Evolutionary conservation across 2,329 filamentous ascomycete genomes (phyloP), one percentile per base, ranked within the genome.

Genomic region (Paracamarosporium sp.): DNA sequence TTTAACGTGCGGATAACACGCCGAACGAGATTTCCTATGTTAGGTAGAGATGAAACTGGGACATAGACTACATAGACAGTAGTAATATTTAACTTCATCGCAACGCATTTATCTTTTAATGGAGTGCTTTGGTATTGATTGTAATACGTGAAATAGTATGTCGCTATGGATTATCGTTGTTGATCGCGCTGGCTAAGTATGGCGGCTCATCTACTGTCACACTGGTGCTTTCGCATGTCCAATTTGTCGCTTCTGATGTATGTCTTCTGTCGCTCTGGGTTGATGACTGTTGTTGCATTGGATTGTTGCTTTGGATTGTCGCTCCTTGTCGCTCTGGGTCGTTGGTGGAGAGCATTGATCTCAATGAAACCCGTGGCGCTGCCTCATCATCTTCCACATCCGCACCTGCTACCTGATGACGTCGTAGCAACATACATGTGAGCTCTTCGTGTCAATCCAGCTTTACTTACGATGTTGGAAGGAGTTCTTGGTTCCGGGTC

Each of bases 21-120:
- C 11, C 27, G 44, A n/a, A 47, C 44, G 9, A 47, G n/a, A 31
- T 47, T 47, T 47, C 28, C 44, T 47, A 47, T 47, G 28, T 13
- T 33, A 22, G 44, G 13, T 20, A 47, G 28, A 33, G 28, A 33
- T 3, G n/a, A 33, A 8, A 8, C 17, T 3, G n/a, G 15, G 28
- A 17, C 7, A 12, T 47, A 47, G 44, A 47, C 27, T 22, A 28
- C 3, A 38, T 9, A 12, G 15, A 9, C 17, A 20, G 44, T 9
- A 33, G 33, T 47, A 28, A 47, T 47, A 47, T 28, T 28, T 28
- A 47, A 47, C n/a, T 24, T 40, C 36, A 40, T 20, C 17, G 12
- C 17, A 11, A 22, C 9, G 17, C 12, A 22, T 20, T 22, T 11
- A 20, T 3, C 11, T 9, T 40, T 11, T 6, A 12, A 22, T 20